phyloP scores from a whole-genome alignment of 2,329 filamentous ascomycete genomes.

The Escovopsis sp. region DNA sequence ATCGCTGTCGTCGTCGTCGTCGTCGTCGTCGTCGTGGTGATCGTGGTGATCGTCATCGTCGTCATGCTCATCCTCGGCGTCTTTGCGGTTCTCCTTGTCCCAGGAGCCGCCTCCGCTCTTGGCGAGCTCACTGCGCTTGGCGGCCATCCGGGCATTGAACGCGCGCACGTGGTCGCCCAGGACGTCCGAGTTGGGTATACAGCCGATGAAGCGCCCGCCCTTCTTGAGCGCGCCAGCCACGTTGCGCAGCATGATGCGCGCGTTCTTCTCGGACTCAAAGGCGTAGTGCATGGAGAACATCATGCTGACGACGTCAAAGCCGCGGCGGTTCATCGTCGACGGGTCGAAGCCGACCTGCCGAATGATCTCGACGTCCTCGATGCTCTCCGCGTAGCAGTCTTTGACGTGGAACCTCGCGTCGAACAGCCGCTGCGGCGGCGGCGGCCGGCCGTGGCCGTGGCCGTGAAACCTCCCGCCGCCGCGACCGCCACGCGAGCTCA shows the following conservation, averaged over 20 bases:
- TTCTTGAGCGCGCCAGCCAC: constrained; percentile 84
- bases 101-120: background rate
- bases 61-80: no score
- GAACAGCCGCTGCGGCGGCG: constrained; percentile 47
- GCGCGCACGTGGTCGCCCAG: constrained; percentile 64
- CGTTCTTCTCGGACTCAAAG: constrained; percentile 83
- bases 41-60: no score
- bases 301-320: constrained; percentile 93
- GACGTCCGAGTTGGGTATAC: constrained; percentile 92
- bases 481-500: constrained; percentile 45
- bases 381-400: constrained; percentile 77
- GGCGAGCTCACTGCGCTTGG: constrained; percentile 18
- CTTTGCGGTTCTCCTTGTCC: no score
- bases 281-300: constrained; percentile 99
- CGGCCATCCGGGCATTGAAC: constrained; percentile 44
- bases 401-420: constrained; percentile 80
- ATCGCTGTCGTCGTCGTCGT: no score
- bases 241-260: constrained; percentile 82
- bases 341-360: constrained; percentile 76
- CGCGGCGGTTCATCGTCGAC: constrained; percentile 55
- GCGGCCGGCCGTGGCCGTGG: constrained; percentile 29
- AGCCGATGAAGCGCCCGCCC: constrained; percentile 84
- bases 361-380: constrained; percentile 70
- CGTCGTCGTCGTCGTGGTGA: no score
- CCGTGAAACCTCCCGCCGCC: constrained; percentile 42